Conservation (phyloP, 192 early-diverging fungal species). For the Gryganskiella cystojenkinii region DNA sequence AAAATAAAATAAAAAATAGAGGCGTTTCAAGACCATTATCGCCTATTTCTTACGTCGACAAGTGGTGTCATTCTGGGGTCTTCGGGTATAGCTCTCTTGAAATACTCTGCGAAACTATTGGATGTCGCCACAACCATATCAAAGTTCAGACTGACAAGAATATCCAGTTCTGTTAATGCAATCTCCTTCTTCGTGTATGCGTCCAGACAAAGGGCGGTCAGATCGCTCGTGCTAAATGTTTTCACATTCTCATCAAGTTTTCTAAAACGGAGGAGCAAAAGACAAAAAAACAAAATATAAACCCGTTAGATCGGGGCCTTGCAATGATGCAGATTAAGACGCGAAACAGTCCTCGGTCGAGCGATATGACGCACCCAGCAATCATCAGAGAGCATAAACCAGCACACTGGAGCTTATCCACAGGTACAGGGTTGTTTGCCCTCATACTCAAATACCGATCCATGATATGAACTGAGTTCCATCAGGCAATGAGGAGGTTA, state of each 20-base stretch:
- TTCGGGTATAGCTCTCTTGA: conserved; percentile 21
- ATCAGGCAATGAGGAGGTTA: too few species aligned
- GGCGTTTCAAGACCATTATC: neutral
- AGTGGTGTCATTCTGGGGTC: neutral
- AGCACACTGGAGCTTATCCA: conserved; percentile 20
- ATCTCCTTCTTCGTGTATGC: conserved; percentile 20
- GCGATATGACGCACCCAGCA: conserved; percentile 19
- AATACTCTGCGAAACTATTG: conserved; percentile 33
- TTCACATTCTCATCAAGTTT: conserved; percentile 37
- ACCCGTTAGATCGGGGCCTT: neutral
- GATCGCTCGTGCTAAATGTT: conserved; percentile 10
- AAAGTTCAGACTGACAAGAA: conserved; percentile 36
- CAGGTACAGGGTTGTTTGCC: neutral
- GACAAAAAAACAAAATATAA: neutral
- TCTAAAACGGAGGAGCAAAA: conserved; percentile 1
- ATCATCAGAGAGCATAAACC: conserved; percentile 42
- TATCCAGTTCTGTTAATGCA: conserved; percentile 23
- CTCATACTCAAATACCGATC: conserved; percentile 25
- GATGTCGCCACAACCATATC: conserved; percentile 42
- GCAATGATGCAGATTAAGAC: neutral
- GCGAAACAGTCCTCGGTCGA: neutral
- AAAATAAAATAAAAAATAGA: neutral
- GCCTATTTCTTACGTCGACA: conserved; percentile 29
- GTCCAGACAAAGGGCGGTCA: conserved; percentile 15
- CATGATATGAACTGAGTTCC: conserved; percentile 40